Conservation (phyloP, 2,329 filamentous ascomycete species). For the Neurospora crassa region DNA sequence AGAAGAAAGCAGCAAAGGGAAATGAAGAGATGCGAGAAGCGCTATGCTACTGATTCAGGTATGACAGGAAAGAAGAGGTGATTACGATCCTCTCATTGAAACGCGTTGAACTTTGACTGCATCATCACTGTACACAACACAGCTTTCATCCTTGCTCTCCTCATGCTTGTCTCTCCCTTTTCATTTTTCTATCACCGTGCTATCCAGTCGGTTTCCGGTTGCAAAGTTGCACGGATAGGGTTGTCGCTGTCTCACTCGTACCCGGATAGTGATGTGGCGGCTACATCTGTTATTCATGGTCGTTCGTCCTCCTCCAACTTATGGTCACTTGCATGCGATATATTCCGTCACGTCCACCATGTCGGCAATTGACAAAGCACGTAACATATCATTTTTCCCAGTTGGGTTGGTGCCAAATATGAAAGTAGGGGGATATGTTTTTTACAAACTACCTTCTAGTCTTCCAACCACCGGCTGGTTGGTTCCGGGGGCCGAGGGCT, state of each 20-base stretch:
- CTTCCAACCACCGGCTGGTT: not conserved
- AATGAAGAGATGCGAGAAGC: not conserved
- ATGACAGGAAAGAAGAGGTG: not conserved
- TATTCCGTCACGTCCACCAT: not conserved
- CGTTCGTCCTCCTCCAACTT: not conserved
- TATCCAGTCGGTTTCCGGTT: not conserved
- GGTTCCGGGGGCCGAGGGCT: not conserved
- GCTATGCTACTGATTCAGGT: not conserved
- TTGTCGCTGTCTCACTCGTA: not conserved
- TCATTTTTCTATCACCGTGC: not conserved
- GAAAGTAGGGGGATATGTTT: not conserved
- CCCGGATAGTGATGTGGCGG: not conserved
- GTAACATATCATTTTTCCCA: not conserved
- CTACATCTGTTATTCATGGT: not conserved
- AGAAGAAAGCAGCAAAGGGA: not conserved
- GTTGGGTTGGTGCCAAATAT: not conserved
- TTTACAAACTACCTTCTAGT: not conserved
- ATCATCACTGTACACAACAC: not conserved
- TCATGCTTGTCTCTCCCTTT: not conserved
- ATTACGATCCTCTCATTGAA: not conserved
- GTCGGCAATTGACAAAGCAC: not conserved
- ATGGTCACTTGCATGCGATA: not conserved
- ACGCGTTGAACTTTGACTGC: not conserved
- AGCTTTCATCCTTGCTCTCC: not conserved
- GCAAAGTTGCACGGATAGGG: conserved; percentile 2